Evolutionary conservation across 1,284 basidiomycete species (phyloP).

Genomic region (Cystobasidium slooffiae): DNA sequence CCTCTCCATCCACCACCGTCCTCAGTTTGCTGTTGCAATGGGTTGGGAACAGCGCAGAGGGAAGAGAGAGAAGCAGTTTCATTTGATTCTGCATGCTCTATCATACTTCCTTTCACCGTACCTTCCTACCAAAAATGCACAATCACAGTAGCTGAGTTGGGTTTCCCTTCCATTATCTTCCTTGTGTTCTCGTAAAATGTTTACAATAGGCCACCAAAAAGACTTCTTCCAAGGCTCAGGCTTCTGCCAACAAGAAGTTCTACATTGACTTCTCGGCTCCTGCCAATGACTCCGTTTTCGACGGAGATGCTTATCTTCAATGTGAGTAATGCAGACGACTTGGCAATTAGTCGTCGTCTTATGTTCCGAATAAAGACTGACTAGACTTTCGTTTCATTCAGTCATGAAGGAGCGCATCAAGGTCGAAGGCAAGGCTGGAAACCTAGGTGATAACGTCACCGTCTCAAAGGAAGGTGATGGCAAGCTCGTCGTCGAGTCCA

Average conservation of each 20-base stretch:
- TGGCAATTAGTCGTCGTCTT: too few relatives aligned
- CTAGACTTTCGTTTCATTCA: too few relatives aligned
- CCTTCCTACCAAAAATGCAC: background rate
- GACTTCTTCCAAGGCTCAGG: slow-evolving; percentile 50
- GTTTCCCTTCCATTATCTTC: background rate
- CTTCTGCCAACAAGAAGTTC: slow-evolving; percentile 49
- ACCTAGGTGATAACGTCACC: slow-evolving; percentile 59
- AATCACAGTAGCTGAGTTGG: slow-evolving; percentile 42
- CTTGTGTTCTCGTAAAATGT: too few relatives aligned
- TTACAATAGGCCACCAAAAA: background rate
- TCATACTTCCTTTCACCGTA: background rate
- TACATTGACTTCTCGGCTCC: slow-evolving; percentile 60
- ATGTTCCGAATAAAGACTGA: too few relatives aligned
- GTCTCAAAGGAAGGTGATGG: slow-evolving; percentile 58
- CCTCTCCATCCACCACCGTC: background rate
- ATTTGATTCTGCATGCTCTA: background rate
- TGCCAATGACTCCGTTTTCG: slow-evolving; percentile 60
- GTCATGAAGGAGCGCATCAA: slow-evolving; percentile 60
- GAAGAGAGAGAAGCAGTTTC: background rate
- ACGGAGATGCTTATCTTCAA: slow-evolving; percentile 60
- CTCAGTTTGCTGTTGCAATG: slow-evolving; percentile 38
- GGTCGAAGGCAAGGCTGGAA: slow-evolving; percentile 60
- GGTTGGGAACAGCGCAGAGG: background rate
- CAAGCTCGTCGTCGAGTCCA: slow-evolving; percentile 59
- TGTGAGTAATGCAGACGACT: slow-evolving; percentile 43